phyloP scores from a whole-genome alignment of 2,329 filamentous ascomycete species.

The Colletotrichum australisinense region DNA sequence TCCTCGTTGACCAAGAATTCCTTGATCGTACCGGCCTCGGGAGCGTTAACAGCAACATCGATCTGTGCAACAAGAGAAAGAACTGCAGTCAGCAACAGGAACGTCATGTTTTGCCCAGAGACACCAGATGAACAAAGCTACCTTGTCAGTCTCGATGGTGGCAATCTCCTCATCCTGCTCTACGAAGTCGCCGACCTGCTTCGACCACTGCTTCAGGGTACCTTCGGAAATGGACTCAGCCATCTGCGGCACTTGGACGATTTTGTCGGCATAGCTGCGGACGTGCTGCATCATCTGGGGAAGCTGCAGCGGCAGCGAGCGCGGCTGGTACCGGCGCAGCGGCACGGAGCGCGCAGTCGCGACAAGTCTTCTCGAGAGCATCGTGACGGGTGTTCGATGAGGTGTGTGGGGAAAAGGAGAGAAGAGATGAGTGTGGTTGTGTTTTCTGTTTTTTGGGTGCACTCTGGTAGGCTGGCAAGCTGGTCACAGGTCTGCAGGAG shows the following conservation, averaged over 20 bases:
- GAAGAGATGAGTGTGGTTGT: neutral
- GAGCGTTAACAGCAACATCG: conserved; percentile 95
- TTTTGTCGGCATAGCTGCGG: conserved; percentile 78
- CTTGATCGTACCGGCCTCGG: conserved; percentile 89
- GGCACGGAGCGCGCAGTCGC: conserved; percentile 57
- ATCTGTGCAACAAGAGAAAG: conserved; percentile 69
- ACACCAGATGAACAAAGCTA: conserved; percentile 47
- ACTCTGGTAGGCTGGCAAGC: neutral
- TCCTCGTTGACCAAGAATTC: conserved; percentile 93
- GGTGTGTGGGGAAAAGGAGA: neutral
- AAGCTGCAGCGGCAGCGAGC: conserved; percentile 50
- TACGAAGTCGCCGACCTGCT: conserved; percentile 91
- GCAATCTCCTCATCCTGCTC: conserved; percentile 98
- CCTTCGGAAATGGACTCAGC: conserved; percentile 98
- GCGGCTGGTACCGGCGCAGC: conserved; percentile 52
- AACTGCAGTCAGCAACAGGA: neutral
- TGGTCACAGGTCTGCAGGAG: neutral
- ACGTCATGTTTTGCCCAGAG: neutral
- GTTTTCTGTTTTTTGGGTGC: neutral
- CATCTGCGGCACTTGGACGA: conserved; percentile 97
- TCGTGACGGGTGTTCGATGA: conserved; percentile 39
- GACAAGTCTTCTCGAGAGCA: conserved; percentile 57
- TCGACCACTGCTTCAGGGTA: conserved; percentile 94
- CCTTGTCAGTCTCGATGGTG: conserved; percentile 99
- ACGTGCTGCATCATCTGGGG: conserved; percentile 66